A percentile compares a stretch with the other conserved stretches of the same genome.
phyloP scores from a whole-genome alignment of 106 monocot species.

The Agapanthus africanus region DNA sequence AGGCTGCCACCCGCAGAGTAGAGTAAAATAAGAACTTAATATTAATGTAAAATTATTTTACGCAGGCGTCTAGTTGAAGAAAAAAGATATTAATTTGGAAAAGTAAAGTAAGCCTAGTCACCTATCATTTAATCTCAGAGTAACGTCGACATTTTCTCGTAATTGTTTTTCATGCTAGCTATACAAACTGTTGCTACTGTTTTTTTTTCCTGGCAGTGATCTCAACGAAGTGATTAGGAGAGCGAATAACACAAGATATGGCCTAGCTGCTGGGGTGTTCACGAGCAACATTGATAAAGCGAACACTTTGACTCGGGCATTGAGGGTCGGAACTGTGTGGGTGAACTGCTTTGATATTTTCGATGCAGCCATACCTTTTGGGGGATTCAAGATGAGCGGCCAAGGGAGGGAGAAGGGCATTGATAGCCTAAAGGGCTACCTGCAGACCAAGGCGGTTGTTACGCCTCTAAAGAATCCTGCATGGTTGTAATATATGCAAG shows the following conservation, averaged over 20 bases:
- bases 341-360: slow-evolving; percentile 81
- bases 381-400: slow-evolving; percentile 95
- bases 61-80: too few species aligned
- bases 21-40: too few species aligned
- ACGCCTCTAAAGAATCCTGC: slow-evolving; percentile 63
- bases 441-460: slow-evolving; percentile 81
- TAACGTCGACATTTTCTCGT: too few species aligned
- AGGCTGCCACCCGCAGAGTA: too few species aligned
- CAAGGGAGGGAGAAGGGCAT: slow-evolving; percentile 85
- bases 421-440: slow-evolving; percentile 76
- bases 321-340: slow-evolving; percentile 66
- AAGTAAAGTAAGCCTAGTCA: too few species aligned
- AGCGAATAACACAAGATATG: slow-evolving; percentile 47
- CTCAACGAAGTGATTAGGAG: slow-evolving; percentile 77
- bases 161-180: too few species aligned
- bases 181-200: too few species aligned
- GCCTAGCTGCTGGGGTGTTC: slow-evolving; percentile 85
- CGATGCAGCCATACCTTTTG: slow-evolving; percentile 88
- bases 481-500: slow-evolving; percentile 77
- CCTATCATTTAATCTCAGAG: too few species aligned
- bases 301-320: slow-evolving; percentile 64
- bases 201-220: slow-evolving; percentile 44
- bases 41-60: too few species aligned
- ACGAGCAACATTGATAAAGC: slow-evolving; percentile 72
- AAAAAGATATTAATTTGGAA: too few species aligned